phyloP scores from a whole-genome alignment of 352 stramenopile genomes.

The Phytopythium aichiense region DNA sequence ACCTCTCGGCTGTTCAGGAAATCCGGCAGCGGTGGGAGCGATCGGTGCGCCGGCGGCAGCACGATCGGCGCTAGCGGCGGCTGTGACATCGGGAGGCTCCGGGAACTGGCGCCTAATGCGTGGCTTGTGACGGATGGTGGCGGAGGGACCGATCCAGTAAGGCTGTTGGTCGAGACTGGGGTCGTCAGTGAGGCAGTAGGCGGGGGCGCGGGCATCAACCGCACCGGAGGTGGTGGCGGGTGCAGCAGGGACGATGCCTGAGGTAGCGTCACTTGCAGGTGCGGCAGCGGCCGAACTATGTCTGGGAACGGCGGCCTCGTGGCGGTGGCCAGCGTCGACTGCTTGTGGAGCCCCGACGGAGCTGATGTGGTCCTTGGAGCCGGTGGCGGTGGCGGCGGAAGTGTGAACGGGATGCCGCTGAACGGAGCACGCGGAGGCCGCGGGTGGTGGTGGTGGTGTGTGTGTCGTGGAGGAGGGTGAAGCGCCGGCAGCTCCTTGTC shows the following conservation, averaged over 20 bases:
- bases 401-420: slow-evolving; percentile 29
- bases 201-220: slow-evolving; percentile 21
- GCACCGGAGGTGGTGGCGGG: slow-evolving; percentile 20
- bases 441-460: slow-evolving; percentile 11
- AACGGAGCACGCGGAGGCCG: slow-evolving; percentile 5
- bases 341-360: slow-evolving; percentile 14
- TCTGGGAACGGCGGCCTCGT: slow-evolving; percentile 15
- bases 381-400: slow-evolving; percentile 22
- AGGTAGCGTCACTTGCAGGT: slow-evolving; percentile 48
- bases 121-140: background rate
- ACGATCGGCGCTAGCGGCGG: slow-evolving; percentile 48
- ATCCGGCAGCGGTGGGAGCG: slow-evolving; percentile 53
- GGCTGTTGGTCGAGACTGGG: background rate
- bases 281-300: slow-evolving; percentile 35
- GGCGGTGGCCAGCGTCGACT: background rate
- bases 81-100: slow-evolving; percentile 7
- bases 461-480: slow-evolving; percentile 16
- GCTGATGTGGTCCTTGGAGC: slow-evolving; percentile 5
- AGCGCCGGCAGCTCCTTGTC: slow-evolving; percentile 19
- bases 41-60: slow-evolving; percentile 42
- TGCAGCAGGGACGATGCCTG: slow-evolving; percentile 43
- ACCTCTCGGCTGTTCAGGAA: slow-evolving; percentile 61
- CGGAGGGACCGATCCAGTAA: background rate
- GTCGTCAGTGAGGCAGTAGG: background rate
- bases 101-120: background rate